Conservation (phyloP, 176 grass and related monocot species). For the Canna indica region DNA sequence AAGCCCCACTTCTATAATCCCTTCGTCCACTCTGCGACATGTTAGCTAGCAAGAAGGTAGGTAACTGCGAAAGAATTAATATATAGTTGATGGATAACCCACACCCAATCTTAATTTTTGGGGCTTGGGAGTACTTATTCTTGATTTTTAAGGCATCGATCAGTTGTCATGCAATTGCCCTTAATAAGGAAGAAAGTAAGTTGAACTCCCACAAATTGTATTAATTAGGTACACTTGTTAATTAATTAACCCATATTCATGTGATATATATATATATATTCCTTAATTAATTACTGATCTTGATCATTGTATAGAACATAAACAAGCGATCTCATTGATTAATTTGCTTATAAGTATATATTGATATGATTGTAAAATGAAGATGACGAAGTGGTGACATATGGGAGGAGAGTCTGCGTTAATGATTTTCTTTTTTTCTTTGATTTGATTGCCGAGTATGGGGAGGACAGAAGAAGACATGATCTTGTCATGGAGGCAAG, state of each 20-base stretch:
- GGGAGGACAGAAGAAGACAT: not conserved
- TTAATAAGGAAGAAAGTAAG: not conserved
- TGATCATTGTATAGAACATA: not conserved
- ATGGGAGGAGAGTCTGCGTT: not conserved
- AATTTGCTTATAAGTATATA: no score
- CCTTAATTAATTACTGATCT: not conserved
- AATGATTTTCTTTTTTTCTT: not conserved
- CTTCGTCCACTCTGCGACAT: slow-evolving; percentile 7
- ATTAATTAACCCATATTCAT: no score
- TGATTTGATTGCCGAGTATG: no score
- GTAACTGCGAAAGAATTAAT: not conserved
- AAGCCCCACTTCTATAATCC: slow-evolving; percentile 9
- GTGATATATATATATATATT: not conserved
- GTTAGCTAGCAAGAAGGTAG: not conserved
- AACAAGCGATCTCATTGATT: no score
- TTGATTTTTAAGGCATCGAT: not conserved
- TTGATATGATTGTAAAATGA: no score
- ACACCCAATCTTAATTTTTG: not conserved
- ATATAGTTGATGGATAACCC: no score
- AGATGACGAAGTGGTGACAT: no score
- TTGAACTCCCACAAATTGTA: not conserved
- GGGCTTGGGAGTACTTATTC: not conserved
- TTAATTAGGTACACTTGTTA: no score
- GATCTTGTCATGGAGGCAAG: not conserved
- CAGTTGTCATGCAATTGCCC: not conserved